phyloP scores from a whole-genome alignment of 2,329 filamentous ascomycete genomes.

The Cladosporium phlei region DNA sequence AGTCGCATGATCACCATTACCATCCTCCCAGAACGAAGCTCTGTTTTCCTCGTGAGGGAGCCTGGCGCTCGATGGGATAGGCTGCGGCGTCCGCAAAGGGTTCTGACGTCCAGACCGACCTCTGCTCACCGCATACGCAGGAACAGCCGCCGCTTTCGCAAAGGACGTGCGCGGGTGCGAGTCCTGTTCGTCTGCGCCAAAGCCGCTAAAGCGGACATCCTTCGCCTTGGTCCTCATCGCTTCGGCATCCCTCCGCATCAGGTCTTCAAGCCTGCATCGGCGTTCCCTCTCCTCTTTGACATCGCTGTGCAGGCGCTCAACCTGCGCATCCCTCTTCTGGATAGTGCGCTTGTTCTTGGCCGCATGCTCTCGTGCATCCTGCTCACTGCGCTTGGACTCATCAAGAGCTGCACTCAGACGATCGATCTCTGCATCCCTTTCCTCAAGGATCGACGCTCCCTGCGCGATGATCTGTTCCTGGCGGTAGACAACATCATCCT shows the following conservation, averaged over 20 bases:
- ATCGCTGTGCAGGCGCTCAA: neutral
- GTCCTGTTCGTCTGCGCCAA: neutral
- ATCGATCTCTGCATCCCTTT: constrained; percentile 9
- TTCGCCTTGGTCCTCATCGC: neutral
- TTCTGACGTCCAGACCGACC: neutral
- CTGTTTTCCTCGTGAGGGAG: constrained; percentile 5
- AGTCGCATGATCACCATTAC: neutral
- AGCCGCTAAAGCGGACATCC: neutral
- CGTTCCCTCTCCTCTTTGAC: constrained; percentile 1
- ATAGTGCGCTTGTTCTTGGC: neutral
- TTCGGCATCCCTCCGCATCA: neutral
- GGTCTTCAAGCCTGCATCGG: neutral
- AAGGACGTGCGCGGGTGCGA: no score
- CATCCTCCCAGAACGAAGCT: constrained; percentile 2
- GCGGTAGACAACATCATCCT: neutral
- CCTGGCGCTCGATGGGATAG: neutral
- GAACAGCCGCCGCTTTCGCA: neutral
- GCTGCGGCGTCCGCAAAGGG: constrained; percentile 2
- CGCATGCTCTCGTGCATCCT: neutral
- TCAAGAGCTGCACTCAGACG: neutral
- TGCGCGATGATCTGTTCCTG: constrained; percentile 10
- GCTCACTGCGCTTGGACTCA: neutral
- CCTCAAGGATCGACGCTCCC: constrained; percentile 5
- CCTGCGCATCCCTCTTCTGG: neutral
- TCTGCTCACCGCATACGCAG: neutral